These are phyloP conservation scores for Saccharomycopsis guyanensis DNA, from an alignment of 805 yeast genomes.

Conservation along the genomic window DNA sequence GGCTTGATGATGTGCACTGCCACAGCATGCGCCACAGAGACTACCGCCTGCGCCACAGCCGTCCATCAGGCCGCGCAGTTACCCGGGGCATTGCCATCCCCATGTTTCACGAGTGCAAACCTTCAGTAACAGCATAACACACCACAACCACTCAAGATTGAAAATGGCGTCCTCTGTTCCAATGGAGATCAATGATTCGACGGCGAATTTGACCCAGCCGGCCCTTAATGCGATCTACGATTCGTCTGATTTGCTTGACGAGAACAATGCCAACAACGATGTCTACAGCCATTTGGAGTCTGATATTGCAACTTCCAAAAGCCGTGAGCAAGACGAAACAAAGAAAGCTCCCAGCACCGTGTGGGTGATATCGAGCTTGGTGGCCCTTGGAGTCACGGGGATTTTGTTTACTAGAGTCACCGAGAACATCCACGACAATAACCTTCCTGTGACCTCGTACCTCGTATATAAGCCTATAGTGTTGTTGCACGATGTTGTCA, in stretches of 20 bases:
- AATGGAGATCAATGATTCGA: neutral
- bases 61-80: too few species aligned
- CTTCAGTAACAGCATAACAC: too few species aligned
- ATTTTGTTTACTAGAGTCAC: constrained; percentile 13
- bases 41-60: too few species aligned
- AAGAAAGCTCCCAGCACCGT: neutral
- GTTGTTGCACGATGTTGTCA: constrained; percentile 1
- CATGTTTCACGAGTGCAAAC: too few species aligned
- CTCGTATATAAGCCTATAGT: constrained; percentile 12
- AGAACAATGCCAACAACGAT: constrained; percentile 12
- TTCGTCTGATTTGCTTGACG: constrained; percentile 13
- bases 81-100: too few species aligned
- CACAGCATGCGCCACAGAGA: too few species aligned
- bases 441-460: constrained; percentile 9
- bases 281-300: constrained; percentile 7
- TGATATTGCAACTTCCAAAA: constrained; percentile 8
- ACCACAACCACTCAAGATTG: too few species aligned
- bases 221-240: constrained; percentile 17
- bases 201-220: constrained; percentile 8
- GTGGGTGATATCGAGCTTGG: constrained; percentile 2
- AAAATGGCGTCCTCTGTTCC: neutral
- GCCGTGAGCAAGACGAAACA: constrained; percentile 1
- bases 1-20: too few species aligned
- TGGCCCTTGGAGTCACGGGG: constrained; percentile 14
- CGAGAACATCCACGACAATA: constrained; percentile 15